Evolutionary conservation across 1,139 yeast species (phyloP).

Genomic region (Debaryomycetaceae sp.): DNA sequence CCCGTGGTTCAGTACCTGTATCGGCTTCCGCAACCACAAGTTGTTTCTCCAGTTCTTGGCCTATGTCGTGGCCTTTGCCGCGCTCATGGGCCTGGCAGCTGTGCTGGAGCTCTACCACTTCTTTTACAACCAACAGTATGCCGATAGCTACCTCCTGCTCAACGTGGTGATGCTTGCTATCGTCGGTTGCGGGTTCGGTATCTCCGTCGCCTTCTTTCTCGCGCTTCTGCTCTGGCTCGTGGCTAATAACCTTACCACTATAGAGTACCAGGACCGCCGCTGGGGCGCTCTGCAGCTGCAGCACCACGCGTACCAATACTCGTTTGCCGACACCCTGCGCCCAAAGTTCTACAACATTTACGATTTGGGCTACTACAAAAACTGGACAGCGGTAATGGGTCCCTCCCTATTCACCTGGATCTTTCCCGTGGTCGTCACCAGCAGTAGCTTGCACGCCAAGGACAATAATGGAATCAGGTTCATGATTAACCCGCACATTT

Average conservation of each 20-base stretch:
- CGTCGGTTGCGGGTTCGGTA: constrained; percentile 49
- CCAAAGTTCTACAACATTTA: constrained; percentile 51
- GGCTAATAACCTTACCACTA: constrained; percentile 60
- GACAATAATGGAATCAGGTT: constrained; percentile 42
- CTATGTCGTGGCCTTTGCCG: constrained; percentile 41
- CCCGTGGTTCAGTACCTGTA: constrained; percentile 91
- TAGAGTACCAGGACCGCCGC: constrained; percentile 64
- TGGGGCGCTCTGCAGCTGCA: constrained; percentile 18
- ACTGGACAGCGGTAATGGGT: constrained; percentile 74
- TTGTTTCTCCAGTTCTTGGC: constrained; percentile 64
- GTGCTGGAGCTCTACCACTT: constrained; percentile 37
- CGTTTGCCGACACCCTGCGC: constrained; percentile 21
- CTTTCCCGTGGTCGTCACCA: constrained; percentile 42
- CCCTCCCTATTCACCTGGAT: constrained; percentile 52
- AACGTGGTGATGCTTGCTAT: constrained; percentile 52
- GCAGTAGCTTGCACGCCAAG: constrained; percentile 13
- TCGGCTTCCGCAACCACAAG: constrained; percentile 76
- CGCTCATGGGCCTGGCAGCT: constrained; percentile 28
- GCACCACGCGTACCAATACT: constrained; percentile 18
- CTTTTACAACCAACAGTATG: constrained; percentile 31
- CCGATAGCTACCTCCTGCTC: constrained; percentile 35
- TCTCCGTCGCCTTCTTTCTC: constrained; percentile 51
- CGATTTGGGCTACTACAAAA: constrained; percentile 53
- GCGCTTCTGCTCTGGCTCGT: constrained; percentile 52
- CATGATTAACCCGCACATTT: constrained; percentile 32